These are phyloP conservation scores for Atalantia buxifolia DNA, from an alignment of 345 rosid genomes.

Conservation along the genomic window DNA sequence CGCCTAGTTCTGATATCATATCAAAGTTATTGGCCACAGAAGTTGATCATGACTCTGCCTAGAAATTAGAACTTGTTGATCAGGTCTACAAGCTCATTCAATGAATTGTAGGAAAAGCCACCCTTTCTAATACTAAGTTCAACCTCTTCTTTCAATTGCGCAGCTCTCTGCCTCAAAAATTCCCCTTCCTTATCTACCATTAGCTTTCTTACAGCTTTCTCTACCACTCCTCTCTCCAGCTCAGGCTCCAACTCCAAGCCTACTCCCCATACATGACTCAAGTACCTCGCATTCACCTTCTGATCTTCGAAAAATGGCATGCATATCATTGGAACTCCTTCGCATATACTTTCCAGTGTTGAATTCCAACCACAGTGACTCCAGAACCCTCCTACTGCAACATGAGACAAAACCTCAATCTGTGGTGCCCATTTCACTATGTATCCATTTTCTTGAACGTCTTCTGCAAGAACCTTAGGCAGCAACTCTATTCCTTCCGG, in stretches of 20 bases:
- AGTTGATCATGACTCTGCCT: neutral
- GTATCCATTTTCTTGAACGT: neutral
- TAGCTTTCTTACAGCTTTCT: neutral
- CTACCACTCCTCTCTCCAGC: neutral
- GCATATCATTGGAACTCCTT: conserved; percentile 9
- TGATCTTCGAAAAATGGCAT: conserved; percentile 4
- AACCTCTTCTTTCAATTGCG: conserved; percentile 3
- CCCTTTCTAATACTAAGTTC: neutral
- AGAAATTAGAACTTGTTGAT: neutral
- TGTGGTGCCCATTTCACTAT: conserved; percentile 5
- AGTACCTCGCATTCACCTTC: neutral
- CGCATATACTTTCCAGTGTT: neutral
- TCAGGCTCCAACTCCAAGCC: conserved; percentile 5
- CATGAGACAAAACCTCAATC: neutral
- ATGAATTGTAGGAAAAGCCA: conserved; percentile 10
- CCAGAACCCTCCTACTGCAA: conserved; percentile 9
- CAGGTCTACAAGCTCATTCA: conserved; percentile 11
- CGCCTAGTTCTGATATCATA: no score
- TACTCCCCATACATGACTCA: neutral
- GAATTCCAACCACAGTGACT: conserved; percentile 16
- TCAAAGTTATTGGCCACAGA: neutral
- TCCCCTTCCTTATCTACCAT: conserved; percentile 2
- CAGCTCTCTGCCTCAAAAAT: conserved; percentile 1
- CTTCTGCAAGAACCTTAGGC: neutral
- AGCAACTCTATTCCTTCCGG: neutral